Percentiles rank a stretch among this genome's conserved stretches.
Conservation (phyloP, 768 basidiomycete genomes). For the Russula vinacea region DNA sequence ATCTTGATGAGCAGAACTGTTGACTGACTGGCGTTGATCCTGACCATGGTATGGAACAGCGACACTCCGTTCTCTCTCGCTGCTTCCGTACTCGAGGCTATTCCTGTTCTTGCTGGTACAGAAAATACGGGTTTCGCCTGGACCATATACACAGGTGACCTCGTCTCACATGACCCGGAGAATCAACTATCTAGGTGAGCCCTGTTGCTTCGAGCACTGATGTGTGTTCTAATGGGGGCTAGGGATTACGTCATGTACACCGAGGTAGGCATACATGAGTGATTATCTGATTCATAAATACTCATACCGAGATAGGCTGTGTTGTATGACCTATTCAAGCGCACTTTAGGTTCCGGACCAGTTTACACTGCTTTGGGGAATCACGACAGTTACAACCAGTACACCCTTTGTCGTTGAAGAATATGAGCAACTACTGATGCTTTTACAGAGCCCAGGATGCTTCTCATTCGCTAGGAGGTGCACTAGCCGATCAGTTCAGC, state of each 20-base stretch:
- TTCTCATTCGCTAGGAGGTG: conserved; percentile 53
- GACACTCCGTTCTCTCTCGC: conserved; percentile 64
- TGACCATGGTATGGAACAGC: conserved; percentile 31
- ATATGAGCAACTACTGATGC: background rate
- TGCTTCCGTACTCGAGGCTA: conserved; percentile 58
- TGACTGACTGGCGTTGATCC: background rate
- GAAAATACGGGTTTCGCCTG: conserved; percentile 59
- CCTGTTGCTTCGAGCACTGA: background rate
- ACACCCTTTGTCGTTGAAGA: conserved; percentile 26
- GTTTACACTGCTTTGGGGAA: conserved; percentile 75
- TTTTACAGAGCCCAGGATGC: conserved; percentile 54
- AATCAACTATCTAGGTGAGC: conserved; percentile 59
- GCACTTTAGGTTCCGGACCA: conserved; percentile 60
- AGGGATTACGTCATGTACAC: conserved; percentile 60
- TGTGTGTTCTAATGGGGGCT: conserved; percentile 1
- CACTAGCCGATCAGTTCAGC: conserved; percentile 58
- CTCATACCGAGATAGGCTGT: conserved; percentile 44
- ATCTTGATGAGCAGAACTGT: background rate
- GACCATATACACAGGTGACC: conserved; percentile 68
- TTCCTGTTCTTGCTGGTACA: conserved; percentile 64
- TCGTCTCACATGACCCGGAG: conserved; percentile 68
- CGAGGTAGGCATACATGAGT: conserved; percentile 45
- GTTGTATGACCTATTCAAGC: conserved; percentile 64
- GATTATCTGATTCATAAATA: background rate
- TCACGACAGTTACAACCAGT: conserved; percentile 73